Conservation (phyloP, 2,329 filamentous ascomycete genomes). For the Capronia americana region DNA sequence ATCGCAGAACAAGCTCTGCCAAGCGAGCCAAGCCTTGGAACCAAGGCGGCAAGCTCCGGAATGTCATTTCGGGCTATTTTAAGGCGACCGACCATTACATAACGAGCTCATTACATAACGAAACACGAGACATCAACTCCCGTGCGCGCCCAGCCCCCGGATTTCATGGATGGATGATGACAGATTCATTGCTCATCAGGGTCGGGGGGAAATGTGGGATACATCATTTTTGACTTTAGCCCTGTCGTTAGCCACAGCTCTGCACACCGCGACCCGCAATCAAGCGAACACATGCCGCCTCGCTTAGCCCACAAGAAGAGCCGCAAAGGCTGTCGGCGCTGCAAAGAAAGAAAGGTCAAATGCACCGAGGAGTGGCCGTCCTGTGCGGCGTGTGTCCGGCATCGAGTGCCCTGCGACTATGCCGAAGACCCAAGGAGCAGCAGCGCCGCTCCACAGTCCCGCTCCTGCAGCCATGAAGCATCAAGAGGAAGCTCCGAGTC, state of each 20-base stretch:
- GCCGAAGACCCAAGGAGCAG: slow-evolving; percentile 1
- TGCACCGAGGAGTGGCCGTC: slow-evolving; percentile 43
- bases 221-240: not conserved
- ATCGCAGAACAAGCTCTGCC: not conserved
- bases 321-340: slow-evolving; percentile 28
- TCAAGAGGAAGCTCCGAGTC: slow-evolving; percentile 6
- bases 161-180: not conserved
- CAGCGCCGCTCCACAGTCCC: not conserved
- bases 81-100: slow-evolving; percentile 3
- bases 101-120: not conserved
- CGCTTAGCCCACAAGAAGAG: slow-evolving; percentile 24
- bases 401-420: not conserved
- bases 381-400: slow-evolving; percentile 13
- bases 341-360: slow-evolving; percentile 36
- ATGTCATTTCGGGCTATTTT: not conserved
- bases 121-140: not conserved
- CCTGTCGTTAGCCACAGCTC: not conserved
- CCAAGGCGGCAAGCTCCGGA: not conserved
- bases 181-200: not conserved
- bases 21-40: not conserved
- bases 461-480: not conserved
- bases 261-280: not conserved
- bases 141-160: not conserved
- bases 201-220: not conserved
- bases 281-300: slow-evolving; percentile 3